These are phyloP conservation scores for Monilinia aucupariae DNA, from an alignment of 2,329 filamentous ascomycete genomes.

Conservation along the genomic window DNA sequence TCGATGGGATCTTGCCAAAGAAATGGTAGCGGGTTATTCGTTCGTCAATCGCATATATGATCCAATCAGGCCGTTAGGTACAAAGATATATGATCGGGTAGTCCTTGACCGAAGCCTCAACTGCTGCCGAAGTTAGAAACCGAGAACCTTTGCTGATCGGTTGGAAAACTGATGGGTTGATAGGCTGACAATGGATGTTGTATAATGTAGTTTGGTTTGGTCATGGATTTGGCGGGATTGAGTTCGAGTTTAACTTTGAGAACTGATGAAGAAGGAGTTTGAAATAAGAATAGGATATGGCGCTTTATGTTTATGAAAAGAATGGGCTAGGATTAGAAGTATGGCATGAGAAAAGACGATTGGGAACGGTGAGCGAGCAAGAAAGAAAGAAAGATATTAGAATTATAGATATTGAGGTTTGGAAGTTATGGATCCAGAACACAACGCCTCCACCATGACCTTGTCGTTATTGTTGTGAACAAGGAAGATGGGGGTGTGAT, in stretches of 20 bases:
- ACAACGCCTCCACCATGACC: background rate
- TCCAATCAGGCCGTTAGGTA: background rate
- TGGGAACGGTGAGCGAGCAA: conserved; percentile 7
- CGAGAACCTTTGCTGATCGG: background rate
- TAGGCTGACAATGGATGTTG: background rate
- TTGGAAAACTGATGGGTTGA: background rate
- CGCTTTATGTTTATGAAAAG: background rate
- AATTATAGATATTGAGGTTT: background rate
- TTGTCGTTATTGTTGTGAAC: background rate
- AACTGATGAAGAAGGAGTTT: background rate
- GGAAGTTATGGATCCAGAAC: background rate
- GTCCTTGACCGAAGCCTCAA: background rate
- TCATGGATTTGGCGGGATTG: background rate
- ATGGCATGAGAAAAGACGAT: background rate
- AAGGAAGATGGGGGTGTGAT: conserved; percentile 14
- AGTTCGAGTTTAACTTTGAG: background rate
- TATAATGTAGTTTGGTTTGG: background rate
- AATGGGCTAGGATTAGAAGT: background rate
- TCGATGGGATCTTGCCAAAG: conserved; percentile 5
- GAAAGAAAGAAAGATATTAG: background rate
- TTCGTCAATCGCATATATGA: conserved; percentile 14
- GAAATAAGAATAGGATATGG: background rate
- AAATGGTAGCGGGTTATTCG: conserved; percentile 10
- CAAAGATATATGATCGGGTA: background rate
- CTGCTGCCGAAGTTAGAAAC: background rate